These are phyloP conservation scores for Setaria italica DNA, from an alignment of 202 grass and related monocot species.

Conservation along the genomic window DNA sequence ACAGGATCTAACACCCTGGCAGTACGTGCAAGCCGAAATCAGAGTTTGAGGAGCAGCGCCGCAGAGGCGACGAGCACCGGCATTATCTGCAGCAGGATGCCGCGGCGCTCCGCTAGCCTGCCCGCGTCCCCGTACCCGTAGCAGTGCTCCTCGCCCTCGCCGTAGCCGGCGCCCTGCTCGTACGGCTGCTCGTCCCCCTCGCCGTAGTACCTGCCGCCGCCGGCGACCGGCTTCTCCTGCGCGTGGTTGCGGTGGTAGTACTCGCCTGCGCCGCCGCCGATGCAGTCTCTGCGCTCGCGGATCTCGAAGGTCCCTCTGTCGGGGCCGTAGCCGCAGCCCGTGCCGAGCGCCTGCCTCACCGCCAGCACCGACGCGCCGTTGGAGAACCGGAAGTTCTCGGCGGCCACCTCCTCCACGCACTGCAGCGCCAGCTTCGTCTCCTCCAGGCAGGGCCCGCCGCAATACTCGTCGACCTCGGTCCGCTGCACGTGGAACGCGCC, in stretches of 20 bases:
- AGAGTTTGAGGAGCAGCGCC: conserved; percentile 17
- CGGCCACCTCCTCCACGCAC: conserved; percentile 69
- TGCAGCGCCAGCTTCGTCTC: conserved; percentile 78
- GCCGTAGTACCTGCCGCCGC: conserved; percentile 32
- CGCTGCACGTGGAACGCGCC: conserved; percentile 61
- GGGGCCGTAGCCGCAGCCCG: conserved; percentile 55
- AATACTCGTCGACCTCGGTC: conserved; percentile 63
- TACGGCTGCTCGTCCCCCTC: conserved; percentile 34
- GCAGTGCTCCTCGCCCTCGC: conserved; percentile 46
- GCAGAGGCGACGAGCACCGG: conserved; percentile 3
- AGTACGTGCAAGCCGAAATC: not conserved
- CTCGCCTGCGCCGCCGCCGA: conserved; percentile 26
- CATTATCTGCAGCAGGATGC: not conserved
- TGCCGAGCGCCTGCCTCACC: conserved; percentile 49
- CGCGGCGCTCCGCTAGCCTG: not conserved
- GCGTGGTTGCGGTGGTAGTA: conserved; percentile 32
- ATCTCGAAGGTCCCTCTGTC: conserved; percentile 57
- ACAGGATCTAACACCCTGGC: not conserved
- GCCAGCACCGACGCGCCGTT: conserved; percentile 63
- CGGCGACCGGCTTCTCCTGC: conserved; percentile 42
- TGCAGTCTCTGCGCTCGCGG: conserved; percentile 36
- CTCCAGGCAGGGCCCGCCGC: conserved; percentile 67
- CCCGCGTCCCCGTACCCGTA: conserved; percentile 28
- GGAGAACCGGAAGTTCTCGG: conserved; percentile 63
- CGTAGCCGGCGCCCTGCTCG: conserved; percentile 14